Base-by-base conservation (phyloP, 371 early-diverging fungal genomes). In the Pancytospora philotis region DNA sequence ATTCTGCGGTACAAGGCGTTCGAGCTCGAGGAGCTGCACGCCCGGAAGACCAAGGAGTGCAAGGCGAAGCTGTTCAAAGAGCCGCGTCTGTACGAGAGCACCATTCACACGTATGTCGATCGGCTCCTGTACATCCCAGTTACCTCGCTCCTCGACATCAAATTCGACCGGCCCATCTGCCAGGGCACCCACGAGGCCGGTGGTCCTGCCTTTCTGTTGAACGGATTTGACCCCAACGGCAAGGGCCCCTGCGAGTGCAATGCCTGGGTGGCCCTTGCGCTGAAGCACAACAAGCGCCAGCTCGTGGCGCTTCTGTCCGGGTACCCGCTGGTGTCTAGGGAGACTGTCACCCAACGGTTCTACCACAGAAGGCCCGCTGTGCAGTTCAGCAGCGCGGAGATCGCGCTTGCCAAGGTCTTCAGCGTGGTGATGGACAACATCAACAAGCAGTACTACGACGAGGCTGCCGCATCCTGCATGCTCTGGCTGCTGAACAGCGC, bases 1-100 rank as follows among this genome's bases (percentile, higher is more conserved):
- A 55, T 56, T 27, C 50, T 74, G 4, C 62, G 56, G 36, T 74
- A 69, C 38, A 69, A 64, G 30, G 34, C 69, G 25, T 74, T 69
- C 66, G 74, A 69, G 16, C 41, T 74, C 25, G 74, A 68, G 61
- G 13, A 22, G 28, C 36, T 57, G 10, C 19, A 8, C 36, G 31
- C 34, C 8, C 27, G 39, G n/a, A 59, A 51, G 35, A 58, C 57
- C 16, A 64, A 65, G 32, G 57, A 65, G 34, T 45, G 41, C 16
- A 38, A 65, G 51, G 59, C 19, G 19, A 72, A 66, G 41, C 34
- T 72, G 4, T 51, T 28, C 35, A 73, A 68, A 22, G 69, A 68
- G 27, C 68, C 73, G 19, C 57, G 48, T 19, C 36, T 62, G 1
- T 68, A 34, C 64, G 56, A 63, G 22, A 62, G 63, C 35, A 68